These are phyloP conservation scores for Phytophthora multivora DNA, from an alignment of 352 stramenopile genomes.

Conservation along the genomic window DNA sequence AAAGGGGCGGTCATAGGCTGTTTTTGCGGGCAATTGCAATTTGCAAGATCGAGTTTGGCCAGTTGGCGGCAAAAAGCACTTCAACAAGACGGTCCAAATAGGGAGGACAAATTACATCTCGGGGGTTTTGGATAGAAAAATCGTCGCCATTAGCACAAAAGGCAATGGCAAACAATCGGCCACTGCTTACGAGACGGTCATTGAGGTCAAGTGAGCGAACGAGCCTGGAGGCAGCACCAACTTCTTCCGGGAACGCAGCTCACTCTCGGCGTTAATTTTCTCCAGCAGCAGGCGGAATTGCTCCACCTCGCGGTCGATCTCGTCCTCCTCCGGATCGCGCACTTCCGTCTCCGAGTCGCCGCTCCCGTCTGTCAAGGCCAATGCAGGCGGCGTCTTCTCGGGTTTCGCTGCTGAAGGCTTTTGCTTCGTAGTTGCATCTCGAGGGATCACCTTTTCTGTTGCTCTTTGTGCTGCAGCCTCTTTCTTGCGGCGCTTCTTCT, in stretches of 20 bases:
- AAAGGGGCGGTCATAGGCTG: not conserved
- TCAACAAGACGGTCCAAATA: too few relatives aligned
- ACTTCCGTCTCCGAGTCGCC: conserved; percentile 35
- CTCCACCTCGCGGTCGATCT: conserved; percentile 79
- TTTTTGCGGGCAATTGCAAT: conserved; percentile 13
- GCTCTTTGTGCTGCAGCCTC: conserved; percentile 44
- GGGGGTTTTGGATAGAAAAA: not conserved
- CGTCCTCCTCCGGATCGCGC: conserved; percentile 47
- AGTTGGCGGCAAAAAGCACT: conserved; percentile 17
- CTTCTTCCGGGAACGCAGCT: conserved; percentile 63
- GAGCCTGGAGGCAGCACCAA: conserved; percentile 72
- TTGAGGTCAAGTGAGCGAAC: conserved; percentile 45
- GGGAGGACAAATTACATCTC: conserved; percentile 1
- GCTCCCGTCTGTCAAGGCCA: conserved; percentile 22
- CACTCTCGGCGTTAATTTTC: conserved; percentile 68
- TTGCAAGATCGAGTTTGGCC: not conserved
- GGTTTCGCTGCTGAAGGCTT: conserved; percentile 5
- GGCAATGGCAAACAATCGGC: too few relatives aligned
- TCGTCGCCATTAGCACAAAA: not conserved
- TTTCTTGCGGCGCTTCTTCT: conserved; percentile 79
- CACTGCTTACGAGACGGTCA: conserved; percentile 36
- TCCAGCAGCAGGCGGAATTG: conserved; percentile 73
- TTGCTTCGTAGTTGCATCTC: conserved; percentile 11
- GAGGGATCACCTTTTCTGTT: conserved; percentile 22
- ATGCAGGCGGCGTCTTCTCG: conserved; percentile 16